Evolutionary conservation across 805 yeast species (phyloP), one percentile per base, ranked within the genome.

Genomic region (Crinitomyces ghanaensis): DNA sequence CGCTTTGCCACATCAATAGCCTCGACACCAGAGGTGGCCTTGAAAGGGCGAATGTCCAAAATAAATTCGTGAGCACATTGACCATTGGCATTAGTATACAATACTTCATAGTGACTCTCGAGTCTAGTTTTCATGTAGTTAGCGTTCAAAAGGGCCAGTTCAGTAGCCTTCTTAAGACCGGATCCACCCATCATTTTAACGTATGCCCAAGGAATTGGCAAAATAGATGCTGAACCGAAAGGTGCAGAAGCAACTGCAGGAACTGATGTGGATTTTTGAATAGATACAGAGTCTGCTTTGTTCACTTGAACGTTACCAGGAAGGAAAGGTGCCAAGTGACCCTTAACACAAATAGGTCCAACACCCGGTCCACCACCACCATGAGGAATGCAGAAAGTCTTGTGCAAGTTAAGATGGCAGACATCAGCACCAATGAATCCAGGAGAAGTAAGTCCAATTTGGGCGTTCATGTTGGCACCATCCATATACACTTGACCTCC

Each of bases 301-400:
- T 58, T 47, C 11, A 72, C 65, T 26, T 80, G 63, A 15, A 71
- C 68, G 59, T 91, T 96, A 9, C 66, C 63, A 29, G 98, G 98
- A 48, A 91, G 68, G 60, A 72, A 85, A 34, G 83, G 82, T 28
- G 68, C 70, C 48, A 91, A 65, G 57, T 84, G 94, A 31, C 68
- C 62, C 45, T 76, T 77, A 37, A 88, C 97, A 68, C 97, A 84
- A 43, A 91, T 91, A 33, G 97, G 97, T 13, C 96, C 98, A 50
- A 85, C 93, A 53, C 97, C 98, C 26, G 98, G 98, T 27, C 98
- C 98, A 55, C 98, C 98, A 54, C 98, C 98, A 52, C 98, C 98
- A 52, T 91, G 98, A 35, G 95, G 93, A 51, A 91, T 84, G 29
- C 96, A 85, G 66, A 91, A 91, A 1, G 98, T 91, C 63, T 91